Conservation (phyloP, 1,139 yeast genomes). For the Pichia sp. region DNA sequence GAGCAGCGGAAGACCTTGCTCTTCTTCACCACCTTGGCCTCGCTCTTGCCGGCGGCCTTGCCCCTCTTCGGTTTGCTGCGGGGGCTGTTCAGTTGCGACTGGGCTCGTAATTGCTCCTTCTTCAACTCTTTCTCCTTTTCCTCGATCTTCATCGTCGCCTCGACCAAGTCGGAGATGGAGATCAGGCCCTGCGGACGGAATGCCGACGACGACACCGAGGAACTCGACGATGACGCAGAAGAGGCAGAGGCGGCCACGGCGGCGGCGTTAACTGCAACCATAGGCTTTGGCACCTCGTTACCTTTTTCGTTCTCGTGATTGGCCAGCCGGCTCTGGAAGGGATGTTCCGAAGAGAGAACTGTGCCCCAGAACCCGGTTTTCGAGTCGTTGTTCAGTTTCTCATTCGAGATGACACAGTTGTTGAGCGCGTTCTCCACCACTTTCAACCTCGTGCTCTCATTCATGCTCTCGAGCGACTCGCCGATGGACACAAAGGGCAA, state of each 20-base stretch:
- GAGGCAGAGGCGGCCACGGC: not conserved
- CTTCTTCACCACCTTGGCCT: not conserved
- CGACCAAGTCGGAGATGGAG: slow-evolving; percentile 11
- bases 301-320: not conserved
- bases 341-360: not conserved
- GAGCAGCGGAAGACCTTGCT: slow-evolving; percentile 63
- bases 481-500: not conserved
- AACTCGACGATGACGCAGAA: not conserved
- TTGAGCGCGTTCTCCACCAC: not conserved
- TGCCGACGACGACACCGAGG: not conserved
- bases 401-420: slow-evolving; percentile 2
- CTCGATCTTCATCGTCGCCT: slow-evolving; percentile 12
- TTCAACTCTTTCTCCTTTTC: slow-evolving; percentile 1
- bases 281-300: not conserved
- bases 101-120: not conserved
- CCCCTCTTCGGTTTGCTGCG: not conserved
- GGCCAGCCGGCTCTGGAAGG: not conserved
- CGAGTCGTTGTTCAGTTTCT: not conserved
- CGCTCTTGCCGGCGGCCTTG: not conserved
- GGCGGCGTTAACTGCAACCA: too few relatives aligned
- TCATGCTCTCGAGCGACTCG: not conserved
- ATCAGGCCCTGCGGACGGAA: not conserved
- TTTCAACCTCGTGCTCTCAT: not conserved
- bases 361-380: not conserved
- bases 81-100: not conserved